Percentiles rank a stretch among this genome's conserved stretches.
These are phyloP conservation scores for Tuber umbilicatum DNA, from an alignment of 495 filamentous ascomycete genomes.

Conservation along the genomic window DNA sequence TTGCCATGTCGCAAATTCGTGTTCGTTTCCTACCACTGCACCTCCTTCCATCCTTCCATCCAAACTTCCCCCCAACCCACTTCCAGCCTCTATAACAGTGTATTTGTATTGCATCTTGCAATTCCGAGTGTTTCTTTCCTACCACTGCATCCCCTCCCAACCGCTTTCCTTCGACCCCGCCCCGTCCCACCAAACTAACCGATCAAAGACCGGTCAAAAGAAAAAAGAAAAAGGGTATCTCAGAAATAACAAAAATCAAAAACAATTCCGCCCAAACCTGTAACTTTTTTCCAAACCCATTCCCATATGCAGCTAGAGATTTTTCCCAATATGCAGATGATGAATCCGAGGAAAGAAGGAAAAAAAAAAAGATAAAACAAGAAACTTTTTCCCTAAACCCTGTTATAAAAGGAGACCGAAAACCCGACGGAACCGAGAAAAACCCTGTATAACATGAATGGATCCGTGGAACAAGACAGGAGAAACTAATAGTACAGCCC, in stretches of 20 bases:
- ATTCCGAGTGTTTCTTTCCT: background rate
- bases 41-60: background rate
- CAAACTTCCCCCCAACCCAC: background rate
- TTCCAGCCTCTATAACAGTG: background rate
- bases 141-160: background rate
- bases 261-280: constrained; percentile 14
- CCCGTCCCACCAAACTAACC: background rate
- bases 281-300: constrained; percentile 24
- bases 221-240: constrained; percentile 38
- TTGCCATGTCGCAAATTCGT: background rate
- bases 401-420: constrained; percentile 22
- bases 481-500: constrained; percentile 39
- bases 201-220: background rate
- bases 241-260: constrained; percentile 26
- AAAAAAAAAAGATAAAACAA: constrained; percentile 26
- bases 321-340: constrained; percentile 33
- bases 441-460: constrained; percentile 32
- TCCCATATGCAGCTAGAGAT: constrained; percentile 36
- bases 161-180: background rate
- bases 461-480: constrained; percentile 24
- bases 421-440: constrained; percentile 30
- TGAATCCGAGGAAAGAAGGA: constrained; percentile 36
- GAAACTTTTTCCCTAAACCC: constrained; percentile 36
- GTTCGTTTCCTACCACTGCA: background rate
- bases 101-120: background rate